phyloP scores from a whole-genome alignment of 2,329 filamentous ascomycete species.

The Corynespora cassiicola region DNA sequence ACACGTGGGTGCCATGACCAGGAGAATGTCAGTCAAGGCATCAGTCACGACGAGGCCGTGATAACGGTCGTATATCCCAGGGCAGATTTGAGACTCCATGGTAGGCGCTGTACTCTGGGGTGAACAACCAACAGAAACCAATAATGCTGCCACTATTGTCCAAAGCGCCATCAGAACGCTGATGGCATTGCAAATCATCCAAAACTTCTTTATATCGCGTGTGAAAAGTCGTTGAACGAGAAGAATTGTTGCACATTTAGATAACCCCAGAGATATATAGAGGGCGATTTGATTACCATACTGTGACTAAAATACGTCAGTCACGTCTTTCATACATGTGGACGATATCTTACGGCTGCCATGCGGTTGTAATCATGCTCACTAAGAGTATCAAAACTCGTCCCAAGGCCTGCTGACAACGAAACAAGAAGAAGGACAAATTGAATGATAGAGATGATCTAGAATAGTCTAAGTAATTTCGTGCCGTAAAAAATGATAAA shows the following conservation, averaged over 20 bases:
- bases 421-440: constrained; percentile 25
- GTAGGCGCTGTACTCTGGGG: constrained; percentile 19
- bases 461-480: neutral
- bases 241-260: constrained; percentile 33
- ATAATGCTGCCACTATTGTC: constrained; percentile 23
- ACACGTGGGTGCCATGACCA: constrained; percentile 27
- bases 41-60: constrained; percentile 24
- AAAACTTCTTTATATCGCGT: constrained; percentile 29
- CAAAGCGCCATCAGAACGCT: constrained; percentile 21
- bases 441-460: constrained; percentile 22
- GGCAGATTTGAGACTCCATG: constrained; percentile 18
- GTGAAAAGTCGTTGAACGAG: constrained; percentile 36
- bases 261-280: constrained; percentile 31
- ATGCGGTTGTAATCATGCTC: constrained; percentile 22
- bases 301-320: constrained; percentile 14
- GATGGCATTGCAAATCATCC: constrained; percentile 28
- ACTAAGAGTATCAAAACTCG: constrained; percentile 20
- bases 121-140: constrained; percentile 30
- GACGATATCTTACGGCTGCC: constrained; percentile 20
- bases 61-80: constrained; percentile 22
- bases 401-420: constrained; percentile 29
- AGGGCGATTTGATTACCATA: constrained; percentile 25
- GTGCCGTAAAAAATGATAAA: neutral
- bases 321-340: neutral
- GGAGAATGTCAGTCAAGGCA: constrained; percentile 26